Conservation (phyloP, 257 asterid species). For the Lithospermum erythrorhizon region DNA sequence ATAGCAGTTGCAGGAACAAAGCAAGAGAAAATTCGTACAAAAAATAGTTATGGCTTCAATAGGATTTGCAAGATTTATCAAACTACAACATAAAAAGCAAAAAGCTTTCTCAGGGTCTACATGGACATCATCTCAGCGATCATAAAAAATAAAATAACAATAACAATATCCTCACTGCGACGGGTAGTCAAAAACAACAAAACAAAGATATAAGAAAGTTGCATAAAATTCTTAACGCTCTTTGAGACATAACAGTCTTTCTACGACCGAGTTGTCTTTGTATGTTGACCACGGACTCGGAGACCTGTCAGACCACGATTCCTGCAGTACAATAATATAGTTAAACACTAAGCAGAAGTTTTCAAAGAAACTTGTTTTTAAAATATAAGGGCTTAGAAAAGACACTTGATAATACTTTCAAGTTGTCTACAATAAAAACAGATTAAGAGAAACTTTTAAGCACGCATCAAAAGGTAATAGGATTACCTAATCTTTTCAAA, state of each 20-base stretch:
- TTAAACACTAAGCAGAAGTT: not conserved
- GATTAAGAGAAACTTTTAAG: too few relatives aligned
- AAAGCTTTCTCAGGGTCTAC: not conserved
- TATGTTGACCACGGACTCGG: slow-evolving; percentile 92
- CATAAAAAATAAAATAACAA: not conserved
- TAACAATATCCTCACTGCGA: not conserved
- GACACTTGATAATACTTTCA: too few relatives aligned
- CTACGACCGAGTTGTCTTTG: slow-evolving; percentile 90
- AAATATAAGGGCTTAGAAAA: too few relatives aligned
- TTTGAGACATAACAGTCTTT: slow-evolving; percentile 92
- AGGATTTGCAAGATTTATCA: not conserved
- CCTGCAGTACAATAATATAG: slow-evolving; percentile 17
- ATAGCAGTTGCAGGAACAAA: too few relatives aligned
- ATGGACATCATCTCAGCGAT: not conserved
- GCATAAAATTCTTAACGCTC: slow-evolving; percentile 36
- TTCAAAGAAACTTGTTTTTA: not conserved
- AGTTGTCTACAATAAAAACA: too few relatives aligned
- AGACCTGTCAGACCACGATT: slow-evolving; percentile 97
- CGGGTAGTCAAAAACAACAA: not conserved
- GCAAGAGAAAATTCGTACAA: too few relatives aligned
- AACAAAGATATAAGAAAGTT: not conserved
- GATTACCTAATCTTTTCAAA: slow-evolving; percentile 30
- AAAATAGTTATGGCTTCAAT: too few relatives aligned
- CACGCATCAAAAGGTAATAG: too few relatives aligned
- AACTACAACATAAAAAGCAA: not conserved